phyloP scores from a whole-genome alignment of 1,139 yeast species.

The Yamadazyma membranifaciens region DNA sequence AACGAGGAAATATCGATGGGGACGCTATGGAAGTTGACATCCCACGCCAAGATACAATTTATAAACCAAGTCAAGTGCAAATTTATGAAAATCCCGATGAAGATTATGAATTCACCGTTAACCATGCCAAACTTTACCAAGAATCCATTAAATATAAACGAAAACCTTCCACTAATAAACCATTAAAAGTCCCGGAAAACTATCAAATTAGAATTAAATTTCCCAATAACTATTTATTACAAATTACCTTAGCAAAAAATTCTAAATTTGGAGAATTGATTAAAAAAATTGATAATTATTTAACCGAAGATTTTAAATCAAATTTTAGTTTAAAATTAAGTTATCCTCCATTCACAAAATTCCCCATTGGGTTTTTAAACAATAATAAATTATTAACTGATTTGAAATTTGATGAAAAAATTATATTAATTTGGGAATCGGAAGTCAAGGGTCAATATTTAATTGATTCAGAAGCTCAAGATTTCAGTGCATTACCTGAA shows the following conservation, averaged over 20 bases:
- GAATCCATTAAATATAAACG: conserved; percentile 36
- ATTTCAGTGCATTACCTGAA: conserved; percentile 38
- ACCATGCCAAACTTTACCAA: conserved; percentile 55
- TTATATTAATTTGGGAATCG: conserved; percentile 38
- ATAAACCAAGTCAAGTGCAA: conserved; percentile 12
- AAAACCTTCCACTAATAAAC: conserved; percentile 6
- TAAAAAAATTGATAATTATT: conserved; percentile 33
- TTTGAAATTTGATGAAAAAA: conserved; percentile 33
- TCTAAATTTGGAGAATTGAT: conserved; percentile 44
- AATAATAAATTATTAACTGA: conserved; percentile 34
- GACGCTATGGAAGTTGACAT: background rate
- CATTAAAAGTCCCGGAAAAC: conserved; percentile 18
- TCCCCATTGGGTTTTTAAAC: conserved; percentile 29
- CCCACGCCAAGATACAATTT: conserved; percentile 9
- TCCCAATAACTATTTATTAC: conserved; percentile 51
- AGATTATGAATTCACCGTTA: conserved; percentile 50
- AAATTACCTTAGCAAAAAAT: conserved; percentile 14
- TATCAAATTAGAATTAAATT: conserved; percentile 48
- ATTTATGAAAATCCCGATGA: conserved; percentile 43
- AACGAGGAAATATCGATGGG: background rate
- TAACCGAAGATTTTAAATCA: conserved; percentile 35
- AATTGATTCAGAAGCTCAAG: conserved; percentile 18
- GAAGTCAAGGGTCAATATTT: conserved; percentile 21
- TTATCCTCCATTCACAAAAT: conserved; percentile 43
- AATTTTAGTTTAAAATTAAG: conserved; percentile 35